Percentiles rank a stretch among this genome's conserved stretches.
phyloP scores from a whole-genome alignment of 768 basidiomycete species.

The Hericium rajendrae region DNA sequence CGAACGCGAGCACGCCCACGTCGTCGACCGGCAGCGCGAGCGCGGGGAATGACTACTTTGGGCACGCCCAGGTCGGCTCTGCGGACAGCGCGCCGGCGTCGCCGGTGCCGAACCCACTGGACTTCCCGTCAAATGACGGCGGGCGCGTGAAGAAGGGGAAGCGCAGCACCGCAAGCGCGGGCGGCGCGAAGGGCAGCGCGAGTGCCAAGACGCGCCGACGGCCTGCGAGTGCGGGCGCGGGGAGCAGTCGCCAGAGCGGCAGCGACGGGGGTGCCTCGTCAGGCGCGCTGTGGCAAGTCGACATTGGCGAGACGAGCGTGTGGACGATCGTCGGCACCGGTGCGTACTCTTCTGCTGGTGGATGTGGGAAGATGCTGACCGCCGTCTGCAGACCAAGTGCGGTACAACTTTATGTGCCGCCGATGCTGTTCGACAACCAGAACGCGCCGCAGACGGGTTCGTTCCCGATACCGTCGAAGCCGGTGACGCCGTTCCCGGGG shows the following conservation, averaged over 20 bases:
- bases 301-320: constrained; percentile 88
- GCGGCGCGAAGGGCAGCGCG: constrained; percentile 41
- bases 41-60: constrained; percentile 57
- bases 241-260: constrained; percentile 42
- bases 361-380: not conserved
- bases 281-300: constrained; percentile 79
- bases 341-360: constrained; percentile 25
- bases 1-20: constrained; percentile 53
- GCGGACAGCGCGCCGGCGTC: constrained; percentile 61
- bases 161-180: constrained; percentile 66
- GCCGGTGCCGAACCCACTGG: constrained; percentile 43
- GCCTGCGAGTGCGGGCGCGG: constrained; percentile 56
- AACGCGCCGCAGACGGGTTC: constrained; percentile 60
- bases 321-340: constrained; percentile 94
- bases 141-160: constrained; percentile 76
- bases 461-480: constrained; percentile 73
- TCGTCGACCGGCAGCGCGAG: constrained; percentile 28
- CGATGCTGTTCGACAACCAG: constrained; percentile 73
- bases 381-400: constrained; percentile 61
- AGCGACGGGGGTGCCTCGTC: constrained; percentile 65
- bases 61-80: constrained; percentile 21
- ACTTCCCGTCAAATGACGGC: constrained; percentile 73
- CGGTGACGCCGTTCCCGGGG: constrained; percentile 80
- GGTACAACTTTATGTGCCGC: constrained; percentile 90
- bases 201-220: constrained; percentile 57